phyloP scores from a whole-genome alignment of 345 rosid species.

The Luvunga scandens region DNA sequence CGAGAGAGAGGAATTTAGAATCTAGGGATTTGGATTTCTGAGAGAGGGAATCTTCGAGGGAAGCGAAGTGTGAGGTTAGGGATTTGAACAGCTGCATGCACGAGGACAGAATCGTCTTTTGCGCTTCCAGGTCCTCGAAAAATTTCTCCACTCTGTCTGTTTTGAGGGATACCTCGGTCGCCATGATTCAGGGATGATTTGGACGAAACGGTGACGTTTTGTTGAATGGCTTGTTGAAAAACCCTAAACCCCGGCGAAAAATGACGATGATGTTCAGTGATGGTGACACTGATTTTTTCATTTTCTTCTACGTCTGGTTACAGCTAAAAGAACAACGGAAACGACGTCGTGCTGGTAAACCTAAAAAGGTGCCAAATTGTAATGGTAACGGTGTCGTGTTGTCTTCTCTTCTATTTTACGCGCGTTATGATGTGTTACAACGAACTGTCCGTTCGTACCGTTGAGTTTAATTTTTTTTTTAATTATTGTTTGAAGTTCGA shows the following conservation, averaged over 20 bases:
- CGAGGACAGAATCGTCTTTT: constrained; percentile 34
- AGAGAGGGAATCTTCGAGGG: constrained; percentile 38
- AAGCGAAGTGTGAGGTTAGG: constrained; percentile 40
- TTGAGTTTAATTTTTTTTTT: no score
- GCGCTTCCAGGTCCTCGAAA: constrained; percentile 39
- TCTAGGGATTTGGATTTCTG: constrained; percentile 40
- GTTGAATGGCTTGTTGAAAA: neutral
- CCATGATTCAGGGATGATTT: constrained; percentile 15
- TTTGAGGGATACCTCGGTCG: constrained; percentile 20
- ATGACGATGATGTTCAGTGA: neutral
- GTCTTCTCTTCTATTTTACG: no score
- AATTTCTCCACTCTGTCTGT: constrained; percentile 41
- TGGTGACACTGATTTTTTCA: neutral
- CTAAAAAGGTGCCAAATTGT: no score
- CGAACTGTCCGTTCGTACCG: no score
- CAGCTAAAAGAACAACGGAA: no score
- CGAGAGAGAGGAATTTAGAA: constrained; percentile 34
- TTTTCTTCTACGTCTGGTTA: no score
- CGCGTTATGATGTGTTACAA: no score
- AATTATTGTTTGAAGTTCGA: no score
- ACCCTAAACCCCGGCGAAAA: neutral
- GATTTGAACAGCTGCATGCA: constrained; percentile 44
- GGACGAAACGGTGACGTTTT: neutral
- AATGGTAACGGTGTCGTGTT: no score
- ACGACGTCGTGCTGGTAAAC: no score